Evolutionary conservation across 148 eudicot genomes (phyloP).

Genomic region (Limonium bicolor): DNA sequence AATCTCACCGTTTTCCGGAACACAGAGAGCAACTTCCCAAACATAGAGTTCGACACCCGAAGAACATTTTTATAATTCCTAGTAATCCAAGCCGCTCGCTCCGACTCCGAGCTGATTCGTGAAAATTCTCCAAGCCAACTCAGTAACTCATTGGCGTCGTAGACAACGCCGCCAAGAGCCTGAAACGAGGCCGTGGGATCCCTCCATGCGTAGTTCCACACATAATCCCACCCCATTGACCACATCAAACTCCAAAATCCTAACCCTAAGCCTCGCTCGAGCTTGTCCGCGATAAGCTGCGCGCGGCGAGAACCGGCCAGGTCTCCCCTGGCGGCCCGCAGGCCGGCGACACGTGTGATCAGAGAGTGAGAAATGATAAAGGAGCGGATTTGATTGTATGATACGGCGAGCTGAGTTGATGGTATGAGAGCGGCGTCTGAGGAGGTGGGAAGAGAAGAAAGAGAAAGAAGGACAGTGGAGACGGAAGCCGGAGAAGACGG

Average conservation of each 20-base stretch:
- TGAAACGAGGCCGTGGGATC: slow-evolving; percentile 32
- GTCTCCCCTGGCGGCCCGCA: slow-evolving; percentile 63
- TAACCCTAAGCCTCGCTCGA: slow-evolving; percentile 26
- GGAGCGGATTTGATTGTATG: slow-evolving; percentile 27
- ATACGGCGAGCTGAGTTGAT: too few relatives aligned
- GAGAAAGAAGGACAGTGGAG: slow-evolving; percentile 9
- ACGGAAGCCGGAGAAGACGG: background rate
- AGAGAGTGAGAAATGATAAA: slow-evolving; percentile 68
- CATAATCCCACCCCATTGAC: slow-evolving; percentile 53
- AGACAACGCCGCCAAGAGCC: slow-evolving; percentile 14
- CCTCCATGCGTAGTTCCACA: slow-evolving; percentile 54
- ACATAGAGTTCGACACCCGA: slow-evolving; percentile 22
- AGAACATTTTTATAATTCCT: slow-evolving; percentile 33
- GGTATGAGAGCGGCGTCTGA: too few relatives aligned
- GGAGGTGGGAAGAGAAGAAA: slow-evolving; percentile 10
- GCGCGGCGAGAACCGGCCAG: slow-evolving; percentile 44
- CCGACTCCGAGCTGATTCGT: slow-evolving; percentile 29
- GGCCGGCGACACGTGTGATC: slow-evolving; percentile 56
- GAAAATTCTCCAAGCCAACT: slow-evolving; percentile 31
- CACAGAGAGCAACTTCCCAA: slow-evolving; percentile 30
- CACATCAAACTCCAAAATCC: slow-evolving; percentile 23
- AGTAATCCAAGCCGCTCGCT: slow-evolving; percentile 41
- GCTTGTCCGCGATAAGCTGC: slow-evolving; percentile 24
- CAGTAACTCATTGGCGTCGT: slow-evolving; percentile 49
- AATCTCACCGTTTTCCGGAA: slow-evolving; percentile 47